These are phyloP conservation scores for Basidioascus undulatus DNA, from an alignment of 768 basidiomycete species.

Conservation along the genomic window DNA sequence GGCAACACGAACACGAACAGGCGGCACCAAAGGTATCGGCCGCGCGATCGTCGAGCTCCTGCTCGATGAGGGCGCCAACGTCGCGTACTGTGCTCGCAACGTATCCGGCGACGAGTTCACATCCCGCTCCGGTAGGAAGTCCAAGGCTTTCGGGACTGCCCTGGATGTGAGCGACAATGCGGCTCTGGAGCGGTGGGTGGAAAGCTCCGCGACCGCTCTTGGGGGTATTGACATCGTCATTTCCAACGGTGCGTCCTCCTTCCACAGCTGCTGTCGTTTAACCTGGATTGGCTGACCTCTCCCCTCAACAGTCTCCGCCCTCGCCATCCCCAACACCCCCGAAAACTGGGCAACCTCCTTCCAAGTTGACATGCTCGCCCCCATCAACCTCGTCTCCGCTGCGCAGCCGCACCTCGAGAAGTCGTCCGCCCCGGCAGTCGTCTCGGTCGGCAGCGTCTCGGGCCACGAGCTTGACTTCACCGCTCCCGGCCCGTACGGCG, in stretches of 20 bases:
- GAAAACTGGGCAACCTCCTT: neutral
- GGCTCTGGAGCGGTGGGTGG: neutral
- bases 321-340: neutral
- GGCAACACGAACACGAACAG: no score
- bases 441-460: neutral
- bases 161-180: neutral
- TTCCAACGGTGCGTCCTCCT: neutral
- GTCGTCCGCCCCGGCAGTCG: neutral
- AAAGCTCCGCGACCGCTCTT: neutral
- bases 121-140: neutral
- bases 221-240: neutral
- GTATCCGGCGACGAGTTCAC: neutral
- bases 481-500: neutral
- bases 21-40: slow-evolving; percentile 1
- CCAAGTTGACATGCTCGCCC: neutral
- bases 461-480: neutral
- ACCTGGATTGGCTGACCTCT: neutral
- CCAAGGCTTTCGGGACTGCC: neutral
- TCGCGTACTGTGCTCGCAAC: neutral
- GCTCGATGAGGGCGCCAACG: neutral
- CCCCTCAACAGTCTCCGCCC: neutral
- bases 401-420: slow-evolving; percentile 1
- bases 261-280: neutral
- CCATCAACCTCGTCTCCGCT: neutral
- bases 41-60: slow-evolving; percentile 1